Conservation (phyloP, 345 rosid species). For the Lepidium didymum region DNA sequence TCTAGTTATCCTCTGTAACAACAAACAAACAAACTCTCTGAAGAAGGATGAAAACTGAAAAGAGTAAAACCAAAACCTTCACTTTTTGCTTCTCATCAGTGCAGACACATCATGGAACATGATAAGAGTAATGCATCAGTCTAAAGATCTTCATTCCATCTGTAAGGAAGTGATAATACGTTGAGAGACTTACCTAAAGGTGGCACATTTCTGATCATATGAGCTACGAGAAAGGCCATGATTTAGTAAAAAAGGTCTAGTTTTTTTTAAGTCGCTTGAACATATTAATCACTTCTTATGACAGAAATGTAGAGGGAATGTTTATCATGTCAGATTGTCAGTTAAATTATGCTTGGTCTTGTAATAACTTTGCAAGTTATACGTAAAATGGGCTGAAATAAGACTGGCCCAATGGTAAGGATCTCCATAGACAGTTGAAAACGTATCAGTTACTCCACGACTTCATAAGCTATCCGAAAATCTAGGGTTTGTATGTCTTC, state of each 20-base stretch:
- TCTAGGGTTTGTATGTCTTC: neutral
- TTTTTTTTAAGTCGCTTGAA: too few relatives aligned
- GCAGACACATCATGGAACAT: too few relatives aligned
- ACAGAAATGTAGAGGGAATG: too few relatives aligned
- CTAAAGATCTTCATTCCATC: neutral
- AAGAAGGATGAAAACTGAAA: neutral
- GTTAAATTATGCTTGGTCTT: too few relatives aligned
- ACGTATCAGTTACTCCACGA: neutral
- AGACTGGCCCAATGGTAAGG: too few relatives aligned
- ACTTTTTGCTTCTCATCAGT: neutral
- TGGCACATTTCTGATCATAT: neutral
- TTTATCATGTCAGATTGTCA: too few relatives aligned
- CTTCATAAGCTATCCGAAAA: neutral
- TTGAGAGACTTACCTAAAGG: neutral
- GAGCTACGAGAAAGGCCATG: too few relatives aligned
- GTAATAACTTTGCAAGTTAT: too few relatives aligned
- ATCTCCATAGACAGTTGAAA: neutral
- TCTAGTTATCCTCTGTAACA: neutral
- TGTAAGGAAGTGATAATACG: neutral
- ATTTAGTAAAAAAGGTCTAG: too few relatives aligned
- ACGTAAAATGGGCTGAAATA: neutral
- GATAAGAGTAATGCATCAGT: neutral
- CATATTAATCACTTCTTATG: too few relatives aligned
- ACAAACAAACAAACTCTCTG: neutral
- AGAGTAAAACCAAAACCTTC: neutral